Percentiles rank a stretch among this genome's conserved stretches.
phyloP scores from a whole-genome alignment of 2,329 filamentous ascomycete genomes.

The Aspergillus piperis region DNA sequence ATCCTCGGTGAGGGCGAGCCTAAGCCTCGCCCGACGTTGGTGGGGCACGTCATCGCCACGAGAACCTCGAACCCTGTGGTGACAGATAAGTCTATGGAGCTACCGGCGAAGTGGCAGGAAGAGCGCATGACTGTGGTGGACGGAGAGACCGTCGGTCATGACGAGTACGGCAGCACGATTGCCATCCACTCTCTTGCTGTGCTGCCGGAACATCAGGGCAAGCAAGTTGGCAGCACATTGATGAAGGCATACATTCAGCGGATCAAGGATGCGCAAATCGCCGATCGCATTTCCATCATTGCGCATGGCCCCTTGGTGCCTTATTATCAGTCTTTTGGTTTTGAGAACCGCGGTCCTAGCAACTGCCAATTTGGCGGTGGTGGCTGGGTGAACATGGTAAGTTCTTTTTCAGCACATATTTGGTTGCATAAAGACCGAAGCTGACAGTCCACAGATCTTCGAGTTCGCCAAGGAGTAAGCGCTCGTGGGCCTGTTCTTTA shows the following conservation, averaged over 20 bases:
- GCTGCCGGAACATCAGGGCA: slow-evolving; percentile 70
- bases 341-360: slow-evolving; percentile 68
- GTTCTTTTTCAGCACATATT: not conserved
- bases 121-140: slow-evolving; percentile 43
- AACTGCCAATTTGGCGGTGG: slow-evolving; percentile 73
- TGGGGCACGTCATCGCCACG: slow-evolving; percentile 78
- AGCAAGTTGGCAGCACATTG: slow-evolving; percentile 71
- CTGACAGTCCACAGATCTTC: slow-evolving; percentile 29
- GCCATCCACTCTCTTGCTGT: slow-evolving; percentile 83
- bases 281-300: slow-evolving; percentile 73
- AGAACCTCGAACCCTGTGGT: slow-evolving; percentile 65
- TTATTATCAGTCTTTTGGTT: slow-evolving; percentile 78
- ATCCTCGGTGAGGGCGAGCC: slow-evolving; percentile 54
- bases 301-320: slow-evolving; percentile 71
- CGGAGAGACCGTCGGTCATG: slow-evolving; percentile 62
- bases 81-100: slow-evolving; percentile 74
- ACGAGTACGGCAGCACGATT: slow-evolving; percentile 71
- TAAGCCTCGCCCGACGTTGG: slow-evolving; percentile 64
- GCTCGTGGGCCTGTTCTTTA: slow-evolving; percentile 10
- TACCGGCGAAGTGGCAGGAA: slow-evolving; percentile 67
- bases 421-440: not conserved
- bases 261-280: slow-evolving; percentile 69
- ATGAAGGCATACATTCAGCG: slow-evolving; percentile 76
- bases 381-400: slow-evolving; percentile 81
- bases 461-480: slow-evolving; percentile 29